These are phyloP conservation scores for Penicillium sp. DNA, from an alignment of 2,329 filamentous ascomycete genomes.

Conservation along the genomic window DNA sequence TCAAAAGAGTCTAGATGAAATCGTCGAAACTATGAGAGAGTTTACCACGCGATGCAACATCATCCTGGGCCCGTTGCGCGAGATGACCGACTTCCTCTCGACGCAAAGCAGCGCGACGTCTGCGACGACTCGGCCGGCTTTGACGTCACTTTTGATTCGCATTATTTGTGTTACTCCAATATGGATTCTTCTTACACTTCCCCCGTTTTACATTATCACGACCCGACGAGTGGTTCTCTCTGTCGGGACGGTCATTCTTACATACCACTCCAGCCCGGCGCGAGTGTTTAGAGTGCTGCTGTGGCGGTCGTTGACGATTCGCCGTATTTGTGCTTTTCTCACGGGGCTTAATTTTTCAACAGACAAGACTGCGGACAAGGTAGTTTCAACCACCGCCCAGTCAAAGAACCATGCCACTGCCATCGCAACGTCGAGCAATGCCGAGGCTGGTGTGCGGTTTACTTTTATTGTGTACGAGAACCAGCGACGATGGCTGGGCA, in stretches of 20 bases:
- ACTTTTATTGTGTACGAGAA: slow-evolving; percentile 97
- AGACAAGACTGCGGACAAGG: slow-evolving; percentile 24
- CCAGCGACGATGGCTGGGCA: slow-evolving; percentile 87
- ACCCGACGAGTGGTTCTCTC: slow-evolving; percentile 79
- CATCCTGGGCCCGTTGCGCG: slow-evolving; percentile 79
- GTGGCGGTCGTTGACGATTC: slow-evolving; percentile 78
- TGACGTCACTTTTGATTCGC: slow-evolving; percentile 84
- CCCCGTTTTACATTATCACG: slow-evolving; percentile 79
- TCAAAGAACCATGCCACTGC: slow-evolving; percentile 45
- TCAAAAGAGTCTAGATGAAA: slow-evolving; percentile 93
- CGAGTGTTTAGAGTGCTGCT: slow-evolving; percentile 80
- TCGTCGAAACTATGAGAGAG: slow-evolving; percentile 85
- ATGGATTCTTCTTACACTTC: slow-evolving; percentile 79
- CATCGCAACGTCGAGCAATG: slow-evolving; percentile 44
- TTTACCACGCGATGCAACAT: slow-evolving; percentile 92
- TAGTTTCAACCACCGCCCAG: slow-evolving; percentile 24
- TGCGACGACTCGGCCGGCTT: slow-evolving; percentile 81
- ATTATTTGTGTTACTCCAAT: slow-evolving; percentile 83
- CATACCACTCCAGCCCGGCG: slow-evolving; percentile 87
- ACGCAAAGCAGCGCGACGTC: slow-evolving; percentile 87
- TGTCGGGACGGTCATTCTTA: slow-evolving; percentile 79
- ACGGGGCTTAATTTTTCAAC: slow-evolving; percentile 74
- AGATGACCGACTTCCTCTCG: slow-evolving; percentile 87
- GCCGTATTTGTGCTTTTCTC: slow-evolving; percentile 64
- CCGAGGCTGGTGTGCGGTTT: slow-evolving; percentile 79